Base-by-base conservation (phyloP, 2,329 filamentous ascomycete species). In the Aspergillus felis region DNA sequence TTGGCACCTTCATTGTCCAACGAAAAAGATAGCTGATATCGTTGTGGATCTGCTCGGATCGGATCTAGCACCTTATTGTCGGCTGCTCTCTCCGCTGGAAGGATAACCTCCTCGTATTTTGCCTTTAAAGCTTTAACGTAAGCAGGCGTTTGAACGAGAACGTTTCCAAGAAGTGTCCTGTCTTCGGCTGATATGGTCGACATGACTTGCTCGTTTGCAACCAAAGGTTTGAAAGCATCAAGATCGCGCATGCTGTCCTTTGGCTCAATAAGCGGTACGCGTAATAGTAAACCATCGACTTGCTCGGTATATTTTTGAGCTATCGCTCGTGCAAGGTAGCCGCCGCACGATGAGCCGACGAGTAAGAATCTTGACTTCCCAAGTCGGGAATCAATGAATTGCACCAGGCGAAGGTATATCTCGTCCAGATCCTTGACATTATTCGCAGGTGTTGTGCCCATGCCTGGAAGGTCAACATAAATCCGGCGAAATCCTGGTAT, bases 381-480 rank as follows among this genome's bases (percentile, higher is more conserved):
- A 42, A 70, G 51, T 57, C 63, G 62, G n/a, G 61, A 46, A 56
- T 69, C 67, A 49, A 70, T 64, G 57, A 70, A 70, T 54, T 62
- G 57, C 14, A 60, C 56, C 25, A 70, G 60, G 20, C 64, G 68
- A 51, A 28, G 24, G 51, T 63, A 67, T 10, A 70, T 68, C 12
- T 68, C 65, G 42, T 70, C 64, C n/a, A 69, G 54, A 52, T 68
- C 53, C 35, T 64, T 57, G 57, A 70, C 29, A 49, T 58, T 54
- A 41, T 66, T 61, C 7, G 68, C 66, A 7, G 68, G 68, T 28
- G 68, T 68, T 50, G 17, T 55, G 49, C 66, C 68, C 66, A 68
- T 69, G 50, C 68, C 68, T 50, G 68, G 68, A 22, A 70, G 66
- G 55, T 70, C 68, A 4, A 69, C 60, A 50, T 70, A 70, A 32